These are phyloP conservation scores for Metschnikowia koreensis DNA, from an alignment of 805 yeast species.

Conservation along the genomic window DNA sequence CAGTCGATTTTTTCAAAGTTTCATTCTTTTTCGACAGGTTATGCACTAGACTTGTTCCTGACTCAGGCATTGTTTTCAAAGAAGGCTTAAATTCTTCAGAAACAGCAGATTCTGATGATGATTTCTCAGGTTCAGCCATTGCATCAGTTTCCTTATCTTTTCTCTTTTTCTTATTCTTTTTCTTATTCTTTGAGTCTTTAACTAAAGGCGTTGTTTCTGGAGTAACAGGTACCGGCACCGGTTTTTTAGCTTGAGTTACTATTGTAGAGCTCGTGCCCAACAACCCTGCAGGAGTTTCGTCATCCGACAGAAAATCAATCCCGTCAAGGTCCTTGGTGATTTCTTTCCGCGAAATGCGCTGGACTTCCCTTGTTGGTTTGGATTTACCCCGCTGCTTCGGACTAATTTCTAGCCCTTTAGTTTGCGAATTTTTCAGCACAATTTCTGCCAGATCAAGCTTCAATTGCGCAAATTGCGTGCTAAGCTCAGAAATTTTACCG, in stretches of 20 bases:
- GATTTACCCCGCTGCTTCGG: background rate
- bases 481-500: background rate
- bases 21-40: background rate
- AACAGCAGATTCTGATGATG: no score
- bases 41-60: no score
- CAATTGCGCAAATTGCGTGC: background rate
- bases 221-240: background rate
- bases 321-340: slow-evolving; percentile 29
- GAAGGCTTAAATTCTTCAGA: no score
- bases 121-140: background rate
- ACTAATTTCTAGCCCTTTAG: background rate
- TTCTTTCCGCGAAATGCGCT: slow-evolving; percentile 20
- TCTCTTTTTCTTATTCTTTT: background rate
- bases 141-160: background rate
- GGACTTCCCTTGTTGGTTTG: slow-evolving; percentile 1
- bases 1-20: background rate
- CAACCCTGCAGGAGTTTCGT: slow-evolving; percentile 15
- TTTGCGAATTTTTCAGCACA: background rate
- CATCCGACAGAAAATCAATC: slow-evolving; percentile 27
- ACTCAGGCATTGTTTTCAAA: no score
- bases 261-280: no score
- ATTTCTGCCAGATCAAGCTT: background rate
- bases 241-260: background rate
- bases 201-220: background rate
- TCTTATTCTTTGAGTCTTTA: background rate